Evolutionary conservation across 352 stramenopile genomes (phyloP).

Genomic region (Phytophthora ramorum): DNA sequence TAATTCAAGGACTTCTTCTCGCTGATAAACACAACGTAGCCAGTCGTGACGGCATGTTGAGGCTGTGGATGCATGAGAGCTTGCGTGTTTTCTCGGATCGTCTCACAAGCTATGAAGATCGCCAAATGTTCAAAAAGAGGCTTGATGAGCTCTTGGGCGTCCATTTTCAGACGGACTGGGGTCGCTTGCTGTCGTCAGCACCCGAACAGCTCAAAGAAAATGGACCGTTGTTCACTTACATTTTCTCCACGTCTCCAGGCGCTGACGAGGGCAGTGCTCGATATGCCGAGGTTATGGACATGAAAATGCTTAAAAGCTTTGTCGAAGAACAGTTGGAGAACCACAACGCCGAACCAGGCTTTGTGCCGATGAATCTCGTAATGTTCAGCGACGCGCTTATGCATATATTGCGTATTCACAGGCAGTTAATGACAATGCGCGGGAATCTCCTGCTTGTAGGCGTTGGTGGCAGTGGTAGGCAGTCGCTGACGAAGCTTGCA

Average conservation of each 20-base stretch:
- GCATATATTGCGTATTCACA: slow-evolving; percentile 93
- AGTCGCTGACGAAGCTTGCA: slow-evolving; percentile 89
- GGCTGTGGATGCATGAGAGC: slow-evolving; percentile 93
- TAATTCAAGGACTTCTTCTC: slow-evolving; percentile 85
- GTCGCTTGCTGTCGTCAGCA: slow-evolving; percentile 54
- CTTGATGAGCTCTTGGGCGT: slow-evolving; percentile 78
- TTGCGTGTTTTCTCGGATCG: slow-evolving; percentile 92
- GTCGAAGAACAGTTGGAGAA: slow-evolving; percentile 93
- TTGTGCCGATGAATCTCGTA: slow-evolving; percentile 91
- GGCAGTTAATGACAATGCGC: slow-evolving; percentile 86
- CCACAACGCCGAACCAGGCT: slow-evolving; percentile 90
- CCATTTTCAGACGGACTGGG: slow-evolving; percentile 86
- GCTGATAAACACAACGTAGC: slow-evolving; percentile 78
- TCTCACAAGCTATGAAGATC: slow-evolving; percentile 89
- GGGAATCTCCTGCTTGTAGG: slow-evolving; percentile 94
- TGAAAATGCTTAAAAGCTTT: slow-evolving; percentile 88
- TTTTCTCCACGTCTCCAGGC: slow-evolving; percentile 56
- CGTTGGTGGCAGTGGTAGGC: slow-evolving; percentile 90
- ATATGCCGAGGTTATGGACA: slow-evolving; percentile 87
- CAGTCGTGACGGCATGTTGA: slow-evolving; percentile 73
- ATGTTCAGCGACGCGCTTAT: slow-evolving; percentile 92
- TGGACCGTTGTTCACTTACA: slow-evolving; percentile 82
- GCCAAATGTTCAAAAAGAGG: slow-evolving; percentile 90
- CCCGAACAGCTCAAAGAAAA: slow-evolving; percentile 82
- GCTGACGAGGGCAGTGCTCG: slow-evolving; percentile 42